These are phyloP conservation scores for Aegilops bicornis DNA, from an alignment of 176 grass and related monocot genomes.

Conservation along the genomic window DNA sequence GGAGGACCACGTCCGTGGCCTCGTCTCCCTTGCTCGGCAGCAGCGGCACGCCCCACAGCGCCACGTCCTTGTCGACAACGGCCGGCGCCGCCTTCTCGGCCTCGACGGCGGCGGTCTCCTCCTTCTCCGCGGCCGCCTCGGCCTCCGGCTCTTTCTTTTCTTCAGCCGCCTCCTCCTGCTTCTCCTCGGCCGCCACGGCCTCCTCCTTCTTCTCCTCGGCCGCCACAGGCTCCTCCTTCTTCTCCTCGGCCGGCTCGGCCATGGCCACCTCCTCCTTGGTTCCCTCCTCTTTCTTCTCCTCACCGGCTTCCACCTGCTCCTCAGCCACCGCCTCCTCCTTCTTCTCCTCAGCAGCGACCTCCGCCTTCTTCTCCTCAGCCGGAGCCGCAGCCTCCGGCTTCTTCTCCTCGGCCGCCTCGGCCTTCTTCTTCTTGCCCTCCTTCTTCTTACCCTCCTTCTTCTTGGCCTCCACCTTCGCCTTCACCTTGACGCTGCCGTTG, in stretches of 20 bases:
- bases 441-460: neutral
- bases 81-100: neutral
- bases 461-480: neutral
- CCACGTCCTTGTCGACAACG: constrained; percentile 42
- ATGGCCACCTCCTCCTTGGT: too few species aligned
- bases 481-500: neutral
- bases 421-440: constrained; percentile 5
- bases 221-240: constrained; percentile 13
- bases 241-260: neutral
- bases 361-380: neutral
- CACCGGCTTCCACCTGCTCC: neutral
- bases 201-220: neutral
- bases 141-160: neutral
- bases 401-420: neutral
- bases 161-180: neutral
- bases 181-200: neutral
- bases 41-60: constrained; percentile 88
- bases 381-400: neutral
- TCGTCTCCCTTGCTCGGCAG: constrained; percentile 71
- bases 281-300: neutral
- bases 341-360: neutral
- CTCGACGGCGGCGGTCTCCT: neutral
- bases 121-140: neutral
- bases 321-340: neutral
- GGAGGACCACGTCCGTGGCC: constrained; percentile 70